Base-by-base conservation (phyloP, 371 early-diverging fungal species). In the Apophysomyces ossiformis region DNA sequence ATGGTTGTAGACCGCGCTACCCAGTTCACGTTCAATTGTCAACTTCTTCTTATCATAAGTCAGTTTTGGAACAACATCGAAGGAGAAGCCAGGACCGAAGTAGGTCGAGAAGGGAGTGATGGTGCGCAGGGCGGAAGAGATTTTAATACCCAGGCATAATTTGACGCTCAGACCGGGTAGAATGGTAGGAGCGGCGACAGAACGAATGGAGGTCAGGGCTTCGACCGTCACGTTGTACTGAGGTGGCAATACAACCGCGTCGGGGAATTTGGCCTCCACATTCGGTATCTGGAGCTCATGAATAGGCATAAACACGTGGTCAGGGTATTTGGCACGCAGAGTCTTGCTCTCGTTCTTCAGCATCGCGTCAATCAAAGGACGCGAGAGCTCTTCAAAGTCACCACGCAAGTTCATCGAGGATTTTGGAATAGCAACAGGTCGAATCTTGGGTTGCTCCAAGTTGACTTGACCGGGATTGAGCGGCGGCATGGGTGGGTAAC, bases 101-200 rank as follows among this genome's bases (percentile, higher is more conserved):
- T 83, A 79, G 15, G 90, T 86, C 0, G 90, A 82, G 75, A 85
- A 91, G 7, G 91, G 91, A 15, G 88, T 88, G 63, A 92, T 84
- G 8, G 90, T 92, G 57, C 92, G 89, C 65, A 92, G 64, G 32
- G 91, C 92, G 7, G 90, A 90, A 1, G 91, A 83, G 5, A 89
- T 80, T 64, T 87, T 91, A 69, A 91, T 80, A 21, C 88, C 91
- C 37, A 92, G 69, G 26, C 91, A 82, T 12, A 91, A 78, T 71
- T 92, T 92, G 45, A 89, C 69, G 6, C 82, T 76, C 16, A 68
- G 61, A 21, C 78, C 78, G 12, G 74, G 76, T 16, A 84, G 65
- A 2, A 79, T 58, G 21, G 82, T 75, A 21, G 81, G 79, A 11
- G 83, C 68, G 15, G 86, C 81, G 5, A 92, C 82, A 0, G 92